Percentiles rank a stretch among this genome's conserved stretches.
phyloP scores from a whole-genome alignment of 495 filamentous ascomycete genomes.

The Parathielavia appendiculata region DNA sequence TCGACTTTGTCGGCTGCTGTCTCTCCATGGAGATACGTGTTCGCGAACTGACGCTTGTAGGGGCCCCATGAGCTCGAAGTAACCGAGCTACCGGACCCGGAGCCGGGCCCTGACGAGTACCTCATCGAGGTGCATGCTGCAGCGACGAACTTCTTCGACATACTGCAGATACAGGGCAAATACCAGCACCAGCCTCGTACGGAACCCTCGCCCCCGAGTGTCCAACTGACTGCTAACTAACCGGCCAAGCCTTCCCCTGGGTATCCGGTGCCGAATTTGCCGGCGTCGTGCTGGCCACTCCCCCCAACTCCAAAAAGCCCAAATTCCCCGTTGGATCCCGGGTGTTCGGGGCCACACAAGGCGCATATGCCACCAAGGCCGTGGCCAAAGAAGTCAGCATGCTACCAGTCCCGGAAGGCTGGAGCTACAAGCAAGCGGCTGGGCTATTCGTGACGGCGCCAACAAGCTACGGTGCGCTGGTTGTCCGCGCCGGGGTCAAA shows the following conservation, averaged over 20 bases:
- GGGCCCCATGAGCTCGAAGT: slow-evolving; percentile 75
- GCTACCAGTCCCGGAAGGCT: slow-evolving; percentile 68
- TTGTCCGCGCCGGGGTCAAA: slow-evolving; percentile 69
- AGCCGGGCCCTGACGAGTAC: slow-evolving; percentile 67
- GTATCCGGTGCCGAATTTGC: slow-evolving; percentile 82
- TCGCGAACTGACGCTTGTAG: slow-evolving; percentile 40
- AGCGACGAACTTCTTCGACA: slow-evolving; percentile 94
- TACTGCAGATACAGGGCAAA: slow-evolving; percentile 80
- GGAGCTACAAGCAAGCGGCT: slow-evolving; percentile 78
- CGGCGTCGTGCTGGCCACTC: slow-evolving; percentile 64
- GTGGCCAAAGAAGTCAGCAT: slow-evolving; percentile 61
- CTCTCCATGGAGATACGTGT: not conserved
- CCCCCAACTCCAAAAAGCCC: slow-evolving; percentile 39
- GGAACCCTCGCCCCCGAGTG: not conserved
- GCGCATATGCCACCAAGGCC: slow-evolving; percentile 76
- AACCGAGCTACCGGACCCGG: slow-evolving; percentile 64
- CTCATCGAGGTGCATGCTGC: slow-evolving; percentile 82
- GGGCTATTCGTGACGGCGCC: slow-evolving; percentile 89
- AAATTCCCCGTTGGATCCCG: slow-evolving; percentile 67
- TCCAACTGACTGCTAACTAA: slow-evolving; percentile 14
- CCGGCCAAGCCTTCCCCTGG: slow-evolving; percentile 62
- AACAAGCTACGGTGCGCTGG: slow-evolving; percentile 81
- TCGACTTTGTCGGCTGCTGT: too few species aligned
- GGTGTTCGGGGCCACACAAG: slow-evolving; percentile 84
- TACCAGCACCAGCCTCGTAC: slow-evolving; percentile 59